Base-by-base conservation (phyloP, 495 filamentous ascomycete species). In the Penicillium riverlandense region DNA sequence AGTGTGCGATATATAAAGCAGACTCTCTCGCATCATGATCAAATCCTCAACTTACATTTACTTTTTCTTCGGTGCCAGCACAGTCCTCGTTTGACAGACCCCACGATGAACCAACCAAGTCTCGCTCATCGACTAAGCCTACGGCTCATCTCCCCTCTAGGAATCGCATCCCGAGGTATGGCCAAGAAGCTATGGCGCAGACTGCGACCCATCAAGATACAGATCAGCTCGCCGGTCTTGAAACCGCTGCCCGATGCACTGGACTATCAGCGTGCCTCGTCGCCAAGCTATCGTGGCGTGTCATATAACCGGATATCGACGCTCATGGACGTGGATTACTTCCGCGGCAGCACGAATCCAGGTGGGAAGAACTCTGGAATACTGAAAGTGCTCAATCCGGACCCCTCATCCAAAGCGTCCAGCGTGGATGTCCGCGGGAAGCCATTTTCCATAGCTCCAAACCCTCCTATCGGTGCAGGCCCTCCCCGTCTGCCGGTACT, bases 1-100 rank as follows among this genome's bases (percentile, higher is more conserved):
- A 16, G 4, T 16, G 22, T 3, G 22, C 22, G 22, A 3, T 22
- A 22, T 22, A 22, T 22, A 53, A 53, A 53, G 46, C 46, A 42
- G 39, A 16, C 29, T 34, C 7, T 1, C 32, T 39, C 29, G 38
- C 36, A 34, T 45, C 36, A 45, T 31, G 14, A 31, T 22, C 41
- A 22, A 22, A 22, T 22, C 22, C 22, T 4, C 22, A 22, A 22
- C 22, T 22, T 22, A 22, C 22, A 0, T 22, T 22, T 22, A 4
- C 4, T 3, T 22, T 22, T 22, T 22, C 22, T 22, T 22, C 22
- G 6, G 22, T 22, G 22, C 22, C 22, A 22, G 22, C 32, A 34
- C 32, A 12, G 27, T 11, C 2, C 22, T 31, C 32, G n/a, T 14
- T 34, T 38, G 35, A 7, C 43, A 38, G 11, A 44, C 22, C 6